These are phyloP conservation scores for Cercospora berteroae DNA, from an alignment of 2,329 filamentous ascomycete genomes.

Conservation along the genomic window DNA sequence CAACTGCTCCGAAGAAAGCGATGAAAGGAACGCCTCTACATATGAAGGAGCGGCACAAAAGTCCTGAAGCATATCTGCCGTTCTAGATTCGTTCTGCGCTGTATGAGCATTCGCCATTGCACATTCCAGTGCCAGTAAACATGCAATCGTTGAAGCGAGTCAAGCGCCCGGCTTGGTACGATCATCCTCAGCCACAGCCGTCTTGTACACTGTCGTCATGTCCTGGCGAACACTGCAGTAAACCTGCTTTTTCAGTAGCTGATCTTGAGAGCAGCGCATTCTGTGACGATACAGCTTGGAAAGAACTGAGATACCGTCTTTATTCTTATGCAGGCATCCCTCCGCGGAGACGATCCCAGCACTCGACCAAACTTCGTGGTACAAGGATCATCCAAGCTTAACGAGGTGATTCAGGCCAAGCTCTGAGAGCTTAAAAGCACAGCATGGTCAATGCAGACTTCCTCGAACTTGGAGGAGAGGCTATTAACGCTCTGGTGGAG, in stretches of 20 bases:
- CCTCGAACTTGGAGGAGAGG: constrained; percentile 6
- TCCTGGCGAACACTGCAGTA: neutral
- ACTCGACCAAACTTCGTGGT: neutral
- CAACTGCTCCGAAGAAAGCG: neutral
- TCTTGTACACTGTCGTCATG: neutral
- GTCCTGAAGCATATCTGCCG: neutral
- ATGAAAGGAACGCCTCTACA: neutral
- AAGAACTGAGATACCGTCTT: neutral
- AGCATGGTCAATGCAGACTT: constrained; percentile 7
- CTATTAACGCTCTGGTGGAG: neutral
- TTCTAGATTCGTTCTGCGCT: neutral
- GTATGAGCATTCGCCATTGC: neutral
- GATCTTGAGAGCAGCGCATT: neutral
- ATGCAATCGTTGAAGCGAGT: neutral
- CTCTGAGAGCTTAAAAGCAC: neutral
- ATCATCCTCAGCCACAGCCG: neutral
- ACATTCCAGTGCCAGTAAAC: neutral
- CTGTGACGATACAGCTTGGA: neutral
- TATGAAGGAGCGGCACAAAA: neutral
- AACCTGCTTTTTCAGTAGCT: neutral
- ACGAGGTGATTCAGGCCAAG: neutral
- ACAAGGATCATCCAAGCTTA: neutral
- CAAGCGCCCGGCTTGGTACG: neutral
- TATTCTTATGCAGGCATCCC: neutral
- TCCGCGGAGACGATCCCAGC: neutral